Evolutionary conservation across 1,284 basidiomycete genomes (phyloP), one percentile per base, ranked within the genome.

Genomic region (Sporisorium scitamineum): DNA sequence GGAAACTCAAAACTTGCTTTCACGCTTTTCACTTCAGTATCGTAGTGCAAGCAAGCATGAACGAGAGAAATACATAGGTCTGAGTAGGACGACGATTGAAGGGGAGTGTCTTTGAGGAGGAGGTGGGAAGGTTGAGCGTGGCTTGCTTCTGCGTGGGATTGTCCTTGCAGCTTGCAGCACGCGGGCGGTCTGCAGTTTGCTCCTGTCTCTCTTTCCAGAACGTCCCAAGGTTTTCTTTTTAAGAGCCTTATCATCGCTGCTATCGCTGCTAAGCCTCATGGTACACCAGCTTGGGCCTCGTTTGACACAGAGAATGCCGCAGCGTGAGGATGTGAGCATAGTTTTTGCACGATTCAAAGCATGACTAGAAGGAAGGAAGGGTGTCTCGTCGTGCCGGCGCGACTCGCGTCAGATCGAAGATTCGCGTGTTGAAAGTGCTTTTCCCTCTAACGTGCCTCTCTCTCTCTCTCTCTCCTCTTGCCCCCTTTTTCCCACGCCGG

Each of bases 401-500:
- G 51, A 52, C 24, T 32, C 52, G 52, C 37, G 54, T 54, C 41
- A 22, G n/a, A 24, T 55, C 44, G 44, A n/a, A n/a, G 44, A 9
- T 29, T 34, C 54, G 54, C 31, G 54, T 56, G 24, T 22, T 22
- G 20, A 18, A n/a, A 20, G n/a, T 26, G 42, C 22, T 24, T 10
- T 44, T 2, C 20, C n/a, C n/a, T n/a, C n/a, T n/a, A n/a, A n/a
- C n/a, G n/a, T 45, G 24, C 7, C 16, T 47, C 26, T 27, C 18
- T 16, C 42, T 47, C 27, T 8, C 26, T 29, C 16, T n/a, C 27
- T 29, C 27, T 2, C 27, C 1, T 20, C 26, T 39, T 55, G 27
- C 27, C 55, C 42, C n/a, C 7, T 31, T 55, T 48, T 58, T 58
- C 56, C 56, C 56, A 58, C 56, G 45, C 45, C 56, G 56, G 56